Conservation (phyloP, 768 basidiomycete species). For the Agaricus subrufescens region DNA sequence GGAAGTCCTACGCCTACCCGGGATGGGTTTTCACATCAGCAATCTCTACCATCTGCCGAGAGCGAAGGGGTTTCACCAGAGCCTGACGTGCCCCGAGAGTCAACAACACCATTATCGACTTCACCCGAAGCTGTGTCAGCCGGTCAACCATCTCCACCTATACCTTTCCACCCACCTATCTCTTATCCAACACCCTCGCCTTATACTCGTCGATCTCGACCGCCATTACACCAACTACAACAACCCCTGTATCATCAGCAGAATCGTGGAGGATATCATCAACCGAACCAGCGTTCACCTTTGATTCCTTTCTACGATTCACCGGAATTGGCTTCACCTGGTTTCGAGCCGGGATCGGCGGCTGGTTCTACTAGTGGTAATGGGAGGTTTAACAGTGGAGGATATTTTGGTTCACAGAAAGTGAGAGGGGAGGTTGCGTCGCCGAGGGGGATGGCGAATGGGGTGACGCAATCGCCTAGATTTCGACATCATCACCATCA, state of each 20-base stretch:
- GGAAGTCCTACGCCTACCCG: too few relatives aligned
- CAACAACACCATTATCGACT: not conserved
- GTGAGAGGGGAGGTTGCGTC: constrained; percentile 9
- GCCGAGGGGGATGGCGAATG: not conserved
- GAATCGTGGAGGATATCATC: not conserved
- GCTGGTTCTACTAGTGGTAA: too few relatives aligned
- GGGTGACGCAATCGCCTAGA: not conserved
- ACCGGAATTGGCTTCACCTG: too few relatives aligned
- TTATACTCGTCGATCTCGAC: too few relatives aligned
- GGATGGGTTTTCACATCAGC: too few relatives aligned
- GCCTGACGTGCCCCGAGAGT: constrained; percentile 16
- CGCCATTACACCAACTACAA: constrained; percentile 27
- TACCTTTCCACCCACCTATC: constrained; percentile 16
- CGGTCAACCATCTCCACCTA: not conserved
- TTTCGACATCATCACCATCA: not conserved
- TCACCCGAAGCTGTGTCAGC: not conserved
- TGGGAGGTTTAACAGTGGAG: too few relatives aligned
- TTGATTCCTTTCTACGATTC: too few relatives aligned
- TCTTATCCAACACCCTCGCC: too few relatives aligned
- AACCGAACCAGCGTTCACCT: not conserved
- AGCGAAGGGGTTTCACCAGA: not conserved
- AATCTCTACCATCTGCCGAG: constrained; percentile 14
- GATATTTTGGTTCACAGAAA: constrained; percentile 19
- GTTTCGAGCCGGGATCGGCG: too few relatives aligned
- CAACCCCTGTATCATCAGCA: not conserved